Evolutionary conservation across 176 grass and related monocot species (phyloP).

Genomic region (Oryza meridionalis): DNA sequence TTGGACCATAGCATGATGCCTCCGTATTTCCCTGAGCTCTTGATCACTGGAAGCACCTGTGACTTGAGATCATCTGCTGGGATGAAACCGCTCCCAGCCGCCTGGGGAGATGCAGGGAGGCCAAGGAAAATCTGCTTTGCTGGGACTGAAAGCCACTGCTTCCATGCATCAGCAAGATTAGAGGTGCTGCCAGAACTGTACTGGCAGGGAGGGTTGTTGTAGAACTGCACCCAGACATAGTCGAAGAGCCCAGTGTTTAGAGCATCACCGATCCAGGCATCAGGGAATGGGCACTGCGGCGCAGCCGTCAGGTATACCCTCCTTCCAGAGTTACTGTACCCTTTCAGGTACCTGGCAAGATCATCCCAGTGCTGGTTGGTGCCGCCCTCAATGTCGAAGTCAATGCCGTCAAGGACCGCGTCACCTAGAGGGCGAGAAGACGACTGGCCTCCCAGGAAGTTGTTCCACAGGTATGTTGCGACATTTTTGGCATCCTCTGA

Average conservation of each 20-base stretch:
- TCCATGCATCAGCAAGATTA: constrained; percentile 49
- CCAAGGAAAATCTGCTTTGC: constrained; percentile 53
- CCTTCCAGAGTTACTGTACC: constrained; percentile 41
- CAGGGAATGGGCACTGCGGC: constrained; percentile 59
- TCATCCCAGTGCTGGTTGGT: constrained; percentile 63
- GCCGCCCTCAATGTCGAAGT: constrained; percentile 70
- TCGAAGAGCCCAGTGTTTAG: constrained; percentile 54
- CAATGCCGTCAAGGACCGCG: constrained; percentile 41
- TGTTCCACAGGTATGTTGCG: constrained; percentile 47
- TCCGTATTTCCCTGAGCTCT: constrained; percentile 54
- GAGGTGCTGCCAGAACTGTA: constrained; percentile 20
- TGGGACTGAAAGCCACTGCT: constrained; percentile 50
- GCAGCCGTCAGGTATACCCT: constrained; percentile 49
- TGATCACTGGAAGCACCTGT: constrained; percentile 52
- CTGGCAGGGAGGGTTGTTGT: constrained; percentile 53
- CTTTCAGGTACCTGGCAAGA: constrained; percentile 61
- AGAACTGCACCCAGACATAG: constrained; percentile 57
- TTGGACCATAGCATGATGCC: constrained; percentile 76
- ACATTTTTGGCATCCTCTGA: constrained; percentile 40
- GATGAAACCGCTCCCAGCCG: constrained; percentile 58
- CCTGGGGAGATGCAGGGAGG: constrained; percentile 53
- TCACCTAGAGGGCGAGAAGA: constrained; percentile 49
- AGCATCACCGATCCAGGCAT: constrained; percentile 48
- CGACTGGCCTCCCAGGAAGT: constrained; percentile 43
- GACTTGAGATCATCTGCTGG: constrained; percentile 56